Evolutionary conservation across 495 filamentous ascomycete species (phyloP), one percentile per base, ranked within the genome.

Genomic region (Xylona heveae): DNA sequence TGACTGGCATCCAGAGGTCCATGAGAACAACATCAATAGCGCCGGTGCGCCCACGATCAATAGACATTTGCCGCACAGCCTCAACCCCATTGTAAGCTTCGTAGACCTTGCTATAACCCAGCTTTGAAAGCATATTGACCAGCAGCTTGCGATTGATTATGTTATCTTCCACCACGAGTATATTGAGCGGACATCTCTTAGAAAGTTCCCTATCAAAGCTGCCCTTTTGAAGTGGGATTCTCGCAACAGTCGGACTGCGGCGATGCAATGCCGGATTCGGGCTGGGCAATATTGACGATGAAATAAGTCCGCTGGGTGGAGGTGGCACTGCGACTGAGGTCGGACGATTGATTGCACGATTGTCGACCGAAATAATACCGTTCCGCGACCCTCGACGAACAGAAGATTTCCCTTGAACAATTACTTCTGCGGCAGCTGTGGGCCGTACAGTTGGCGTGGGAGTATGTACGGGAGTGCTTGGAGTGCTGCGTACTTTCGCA

Each of bases 1-100:
- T 77, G 35, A 68, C 58, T 2, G 78, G 78, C 78, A 84, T 84
- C 78, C 78, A 84, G 4, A 84, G 60, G 48, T 84, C 78, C 78
- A 84, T 84, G 18, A 82, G 48, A 14, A 84, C 58, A 1, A 76
- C 59, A 44, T 81, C 66, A 37, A 82, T 67, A 4, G 54, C 41
- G 33, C 42, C 32, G 24, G 47, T 34, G 19, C 36, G 15, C 19
- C 47, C n/a, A 13, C 51, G 42, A 6, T 50, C 41, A 9, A 52
- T 32, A 19, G 30, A 27, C 53, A 78, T 74, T 19, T 74, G 59
- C 13, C 65, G 59, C 2, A 84, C 74, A 0, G 78, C 78, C 36
- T 82, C 72, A 28, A 59, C 54, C 21, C 77, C 78, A 42, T 84
- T 74, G 37, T 70, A 67, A 3, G 78, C 77, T 49, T 80, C 67